Base-by-base conservation (phyloP, 306 rosid genomes). In the Myrica gale region DNA sequence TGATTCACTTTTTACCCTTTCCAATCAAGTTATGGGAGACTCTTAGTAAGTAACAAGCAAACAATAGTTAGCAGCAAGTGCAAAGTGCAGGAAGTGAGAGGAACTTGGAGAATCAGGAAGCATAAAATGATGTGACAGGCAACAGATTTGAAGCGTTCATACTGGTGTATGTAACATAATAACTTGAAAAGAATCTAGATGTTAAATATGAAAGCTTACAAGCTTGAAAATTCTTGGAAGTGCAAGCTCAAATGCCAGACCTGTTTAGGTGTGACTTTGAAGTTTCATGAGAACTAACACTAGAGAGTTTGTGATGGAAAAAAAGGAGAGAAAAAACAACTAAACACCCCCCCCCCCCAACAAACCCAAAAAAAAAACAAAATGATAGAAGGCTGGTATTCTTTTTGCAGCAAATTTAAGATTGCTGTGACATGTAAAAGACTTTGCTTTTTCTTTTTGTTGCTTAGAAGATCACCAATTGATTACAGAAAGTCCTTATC, bases 21-120 rank as follows among this genome's bases (percentile, higher is more conserved):
- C 47, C 15, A 13, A 65, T 41, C 26, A 65, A 65, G 47, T 16
- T 65, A 65, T 65, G 70, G 48, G 70, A 42, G 15, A 39, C 70
- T 16, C 50, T 65, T 42, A 65, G 17, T 11, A 65, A 65, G 17
- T 11, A 65, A 65, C 7, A 65, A 39, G 68, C 20, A 62, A 62
- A 62, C 19, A 19, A 62, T 62, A 32, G 63, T 15, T 37, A 62
- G 46, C 19, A 58, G 42, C 37, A 62, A 62, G 68, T 62, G 68
- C n/a, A 13, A 54, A 62, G 21, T 65, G 23, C 70, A 17, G 50
- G 50, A 41, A 65, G 16, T 16, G 50, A 41, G 21, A 16, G 32
- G 32, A 60, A 62, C 45, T 37, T 62, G 68, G 20, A 37, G 46
- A 62, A 41, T 65, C 48, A 8, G 70, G 50, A 41, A 17, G 7